Evolutionary conservation across 192 early-diverging fungal genomes (phyloP), one percentile per base, ranked within the genome.

Genomic region (Backusella tarrabulga): DNA sequence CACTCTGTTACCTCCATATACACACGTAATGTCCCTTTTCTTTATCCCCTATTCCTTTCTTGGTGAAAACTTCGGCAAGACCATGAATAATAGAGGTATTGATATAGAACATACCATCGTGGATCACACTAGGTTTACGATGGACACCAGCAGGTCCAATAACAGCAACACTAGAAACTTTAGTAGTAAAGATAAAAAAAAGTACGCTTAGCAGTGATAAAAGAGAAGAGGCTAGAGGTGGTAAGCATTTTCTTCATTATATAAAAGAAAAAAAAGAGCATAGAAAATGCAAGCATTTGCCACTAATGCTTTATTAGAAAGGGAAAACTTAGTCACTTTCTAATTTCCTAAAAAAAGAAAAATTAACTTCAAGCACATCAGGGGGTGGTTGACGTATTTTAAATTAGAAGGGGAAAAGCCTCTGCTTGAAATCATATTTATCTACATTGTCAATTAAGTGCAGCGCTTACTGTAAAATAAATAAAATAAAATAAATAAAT

Each of bases 101-200:
- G 87, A 91, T 96, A 90, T 98, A 98, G 94, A 99, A 99, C 74
- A 99, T 87, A 76, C 98, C 97, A 82, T 99, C 97, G 81, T 97
- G 94, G 79, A 95, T 95, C 97, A 98, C 97, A 72, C 96, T 97
- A 72, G 96, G 97, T 92, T 99, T 99, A 82, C 97, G 92, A 73
- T 97, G 97, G 15, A 99, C 93, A 83, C 97, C 95, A 75, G 96
- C 97, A 26, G 97, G 98, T 77, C 95, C 90, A 66, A 85, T 83
- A 68, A 87, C 81, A 67, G 88, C 82, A 54, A 88, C 88, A 69
- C 87, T 87, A 40, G 69, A 36, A n/a, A 71, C 12, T 36, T 29
- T 71, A 44, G 68, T 68, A 72, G 73, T 73, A 36, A 76, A 81
- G 69, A 73, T 81, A 40, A 41, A 76, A 60, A 68, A 74, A 71